Base-by-base conservation (phyloP, 768 basidiomycete genomes). In the Boletus sp. region DNA sequence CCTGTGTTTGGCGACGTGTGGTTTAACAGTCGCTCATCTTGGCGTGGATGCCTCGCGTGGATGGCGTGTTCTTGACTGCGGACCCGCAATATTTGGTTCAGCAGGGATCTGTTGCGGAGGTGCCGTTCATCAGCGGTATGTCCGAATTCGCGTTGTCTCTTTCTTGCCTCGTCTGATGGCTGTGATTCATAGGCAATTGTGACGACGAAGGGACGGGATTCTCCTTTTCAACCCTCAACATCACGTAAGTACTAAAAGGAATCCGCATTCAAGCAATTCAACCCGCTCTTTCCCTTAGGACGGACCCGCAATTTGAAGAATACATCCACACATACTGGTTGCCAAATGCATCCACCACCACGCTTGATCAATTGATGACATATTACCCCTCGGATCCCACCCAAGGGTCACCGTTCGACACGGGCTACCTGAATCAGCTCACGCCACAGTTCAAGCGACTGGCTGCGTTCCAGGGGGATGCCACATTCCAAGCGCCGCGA, bases 401-500 rank as follows among this genome's bases (percentile, higher is more conserved):
- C n/a, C n/a, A n/a, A n/a, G n/a, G n/a, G n/a, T n/a, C n/a, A n/a
- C n/a, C n/a, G n/a, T n/a, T n/a, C n/a, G n/a, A n/a, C n/a, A n/a
- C n/a, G n/a, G n/a, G n/a, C n/a, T n/a, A n/a, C n/a, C n/a, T n/a
- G n/a, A n/a, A n/a, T n/a, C n/a, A n/a, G n/a, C n/a, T n/a, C n/a
- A n/a, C n/a, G n/a, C n/a, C n/a, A n/a, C n/a, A n/a, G n/a, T n/a
- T n/a, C n/a, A n/a, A n/a, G n/a, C n/a, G n/a, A n/a, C n/a, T n/a
- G n/a, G n/a, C n/a, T n/a, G n/a, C n/a, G n/a, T n/a, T n/a, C n/a
- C n/a, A n/a, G n/a, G n/a, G n/a, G n/a, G n/a, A n/a, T n/a, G n/a
- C 2, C n/a, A n/a, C n/a, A n/a, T 80, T 83, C 68, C 77, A 83
- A 53, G 78, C 71, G 0, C 77, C 82, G 41, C 66, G 81, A 13